These are phyloP conservation scores for Trichosanthes cucumerina DNA, from an alignment of 306 rosid species.

Conservation along the genomic window DNA sequence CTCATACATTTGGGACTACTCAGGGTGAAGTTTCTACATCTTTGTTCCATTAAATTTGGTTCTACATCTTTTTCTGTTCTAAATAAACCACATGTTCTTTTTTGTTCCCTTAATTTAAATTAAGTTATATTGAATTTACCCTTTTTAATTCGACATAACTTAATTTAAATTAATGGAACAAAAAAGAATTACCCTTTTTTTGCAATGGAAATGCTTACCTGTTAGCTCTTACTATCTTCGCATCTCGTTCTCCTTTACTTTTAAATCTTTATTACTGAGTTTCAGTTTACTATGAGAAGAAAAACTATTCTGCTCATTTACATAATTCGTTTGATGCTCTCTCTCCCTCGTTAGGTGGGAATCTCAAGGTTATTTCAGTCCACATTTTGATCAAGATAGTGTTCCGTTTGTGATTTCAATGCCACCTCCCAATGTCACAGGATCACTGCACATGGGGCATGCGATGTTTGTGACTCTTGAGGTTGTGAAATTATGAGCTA, in stretches of 20 bases:
- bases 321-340: neutral
- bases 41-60: neutral
- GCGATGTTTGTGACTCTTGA: conserved; percentile 98
- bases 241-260: neutral
- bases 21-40: neutral
- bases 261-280: neutral
- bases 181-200: neutral
- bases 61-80: neutral
- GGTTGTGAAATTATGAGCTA: conserved; percentile 33
- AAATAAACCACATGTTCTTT: neutral
- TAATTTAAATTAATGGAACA: too few relatives aligned
- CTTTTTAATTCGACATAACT: too few relatives aligned
- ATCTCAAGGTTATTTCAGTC: conserved; percentile 85
- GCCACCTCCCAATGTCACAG: conserved; percentile 99
- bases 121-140: neutral
- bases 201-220: neutral
- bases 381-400: conserved; percentile 53
- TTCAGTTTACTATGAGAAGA: neutral
- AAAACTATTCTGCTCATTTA: neutral
- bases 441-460: conserved; percentile 97
- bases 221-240: neutral
- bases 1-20: neutral
- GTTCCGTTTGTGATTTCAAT: conserved; percentile 82
- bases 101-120: neutral
- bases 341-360: conserved; percentile 74